Base-by-base conservation (phyloP, 1,284 basidiomycete genomes). In the Leccinum griseonigrum region DNA sequence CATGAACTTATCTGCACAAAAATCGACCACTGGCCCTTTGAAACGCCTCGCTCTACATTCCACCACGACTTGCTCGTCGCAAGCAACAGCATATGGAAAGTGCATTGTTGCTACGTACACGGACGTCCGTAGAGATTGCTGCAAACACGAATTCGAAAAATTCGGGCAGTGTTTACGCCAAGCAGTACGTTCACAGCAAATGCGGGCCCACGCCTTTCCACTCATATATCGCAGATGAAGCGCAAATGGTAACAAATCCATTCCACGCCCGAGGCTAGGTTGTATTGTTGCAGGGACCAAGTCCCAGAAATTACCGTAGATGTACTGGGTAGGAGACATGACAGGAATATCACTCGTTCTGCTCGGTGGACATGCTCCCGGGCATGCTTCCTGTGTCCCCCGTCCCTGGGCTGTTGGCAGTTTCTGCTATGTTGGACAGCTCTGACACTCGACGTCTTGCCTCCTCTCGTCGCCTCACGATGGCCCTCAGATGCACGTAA, bases 21-120 rank as follows among this genome's bases (percentile, higher is more conserved):
- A 61, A 11, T 43, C 72, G 16, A 63, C 77, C 51, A 67, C 22
- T 22, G 22, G 76, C 34, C 87, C 88, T 34, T 70, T 92, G 50
- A 80, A 83, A 62, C 82, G 84, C 22, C 76, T 92, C 29, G 90
- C 90, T 9, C 64, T 84, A 28, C 85, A 88, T 67, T 82, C 89
- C 4, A 91, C 89, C 1, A 81, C 82, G 9, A 90, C 88, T 10
- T 92, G 91, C 69, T 78, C 87, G 9, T 67, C 78, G 3, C 83
- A 92, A 67, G 92, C 92, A 32, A 78, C 84, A 9, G 77, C 73
- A 11, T 95, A 95, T 69, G 93, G 92, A 28, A 87, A 87, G 73
- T 95, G 93, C 70, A 86, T 95, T 29, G 75, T 88, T 18, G 83
- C 84, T 3, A 85, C 83, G 3, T 93, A 94, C 75, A 86, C 85